A percentile compares a stretch with the other conserved stretches of the same genome.
These are phyloP conservation scores for Hemileia vastatrix DNA, from an alignment of 1,284 basidiomycete genomes.

Conservation along the genomic window DNA sequence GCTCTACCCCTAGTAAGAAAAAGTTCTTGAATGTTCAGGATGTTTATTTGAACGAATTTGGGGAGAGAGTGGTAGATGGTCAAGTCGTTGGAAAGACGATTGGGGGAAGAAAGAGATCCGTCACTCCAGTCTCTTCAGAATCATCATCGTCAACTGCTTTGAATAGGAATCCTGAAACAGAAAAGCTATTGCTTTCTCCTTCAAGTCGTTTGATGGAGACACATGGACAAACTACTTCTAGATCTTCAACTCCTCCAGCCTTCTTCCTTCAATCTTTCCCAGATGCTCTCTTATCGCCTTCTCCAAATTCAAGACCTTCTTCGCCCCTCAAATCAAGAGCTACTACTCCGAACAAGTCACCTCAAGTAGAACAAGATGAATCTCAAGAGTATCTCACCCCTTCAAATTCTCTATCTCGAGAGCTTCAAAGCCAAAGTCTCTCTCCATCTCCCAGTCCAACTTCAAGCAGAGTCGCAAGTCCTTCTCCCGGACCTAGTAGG, in stretches of 20 bases:
- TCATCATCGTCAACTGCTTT: background rate
- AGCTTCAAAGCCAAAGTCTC: conserved; percentile 16
- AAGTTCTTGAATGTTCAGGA: conserved; percentile 18
- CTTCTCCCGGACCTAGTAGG: background rate
- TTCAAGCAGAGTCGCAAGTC: background rate
- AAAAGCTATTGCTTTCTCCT: too few relatives aligned
- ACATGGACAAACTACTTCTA: too few relatives aligned
- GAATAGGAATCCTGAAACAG: too few relatives aligned
- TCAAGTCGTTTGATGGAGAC: background rate
- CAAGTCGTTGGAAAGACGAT: conserved; percentile 27
- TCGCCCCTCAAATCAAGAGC: too few relatives aligned
- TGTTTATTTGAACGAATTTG: conserved; percentile 32
- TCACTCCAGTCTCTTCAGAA: background rate
- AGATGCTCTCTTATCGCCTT: too few relatives aligned
- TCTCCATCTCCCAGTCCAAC: background rate
- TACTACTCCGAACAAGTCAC: too few relatives aligned
- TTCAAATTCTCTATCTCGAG: background rate
- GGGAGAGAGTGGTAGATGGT: conserved; percentile 28
- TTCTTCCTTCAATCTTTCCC: too few relatives aligned
- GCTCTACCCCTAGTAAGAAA: background rate
- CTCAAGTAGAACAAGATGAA: too few relatives aligned
- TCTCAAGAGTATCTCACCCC: too few relatives aligned
- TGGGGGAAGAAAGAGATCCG: conserved; percentile 20
- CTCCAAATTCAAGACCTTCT: too few relatives aligned
- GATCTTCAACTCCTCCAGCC: too few relatives aligned